phyloP scores from a whole-genome alignment of 2,329 filamentous ascomycete species.

The Nothomitra cinnamomea region DNA sequence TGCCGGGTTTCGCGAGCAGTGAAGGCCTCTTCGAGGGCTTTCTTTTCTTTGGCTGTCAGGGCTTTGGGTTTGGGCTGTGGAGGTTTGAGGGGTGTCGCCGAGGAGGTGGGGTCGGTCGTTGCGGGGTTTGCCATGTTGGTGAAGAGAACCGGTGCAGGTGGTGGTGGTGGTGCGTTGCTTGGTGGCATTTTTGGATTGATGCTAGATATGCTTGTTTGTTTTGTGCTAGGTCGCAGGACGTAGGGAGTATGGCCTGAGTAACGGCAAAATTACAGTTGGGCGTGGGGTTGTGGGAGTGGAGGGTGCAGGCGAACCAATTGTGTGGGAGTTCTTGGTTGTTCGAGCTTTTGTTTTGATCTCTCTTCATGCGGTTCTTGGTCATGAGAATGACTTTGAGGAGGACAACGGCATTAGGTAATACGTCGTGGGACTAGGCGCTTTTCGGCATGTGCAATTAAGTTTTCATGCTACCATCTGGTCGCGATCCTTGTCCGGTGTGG shows the following conservation, averaged over 20 bases:
- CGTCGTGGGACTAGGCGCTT: too few relatives aligned
- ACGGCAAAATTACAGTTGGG: neutral
- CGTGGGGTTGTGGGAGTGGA: neutral
- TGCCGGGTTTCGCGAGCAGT: conserved; percentile 16
- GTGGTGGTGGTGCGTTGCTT: neutral
- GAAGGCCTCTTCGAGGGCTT: conserved; percentile 13
- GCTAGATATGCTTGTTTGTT: neutral
- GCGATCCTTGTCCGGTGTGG: too few relatives aligned
- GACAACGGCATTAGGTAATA: too few relatives aligned
- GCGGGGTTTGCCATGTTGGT: neutral
- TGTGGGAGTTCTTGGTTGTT: too few relatives aligned
- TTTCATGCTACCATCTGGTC: too few relatives aligned
- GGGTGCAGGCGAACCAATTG: too few relatives aligned
- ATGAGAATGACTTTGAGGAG: too few relatives aligned
- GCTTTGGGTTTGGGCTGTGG: neutral
- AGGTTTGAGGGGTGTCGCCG: neutral
- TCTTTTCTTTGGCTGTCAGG: neutral
- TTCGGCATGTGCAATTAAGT: too few relatives aligned
- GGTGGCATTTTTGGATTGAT: neutral
- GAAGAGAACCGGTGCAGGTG: neutral
- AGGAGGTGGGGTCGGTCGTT: neutral
- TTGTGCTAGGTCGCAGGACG: too few relatives aligned
- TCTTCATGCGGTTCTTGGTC: too few relatives aligned
- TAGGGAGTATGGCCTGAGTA: too few relatives aligned
- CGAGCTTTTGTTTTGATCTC: too few relatives aligned